These are phyloP conservation scores for Cnidoscolus chayamansa DNA, from an alignment of 441 rosid genomes.

Conservation along the genomic window DNA sequence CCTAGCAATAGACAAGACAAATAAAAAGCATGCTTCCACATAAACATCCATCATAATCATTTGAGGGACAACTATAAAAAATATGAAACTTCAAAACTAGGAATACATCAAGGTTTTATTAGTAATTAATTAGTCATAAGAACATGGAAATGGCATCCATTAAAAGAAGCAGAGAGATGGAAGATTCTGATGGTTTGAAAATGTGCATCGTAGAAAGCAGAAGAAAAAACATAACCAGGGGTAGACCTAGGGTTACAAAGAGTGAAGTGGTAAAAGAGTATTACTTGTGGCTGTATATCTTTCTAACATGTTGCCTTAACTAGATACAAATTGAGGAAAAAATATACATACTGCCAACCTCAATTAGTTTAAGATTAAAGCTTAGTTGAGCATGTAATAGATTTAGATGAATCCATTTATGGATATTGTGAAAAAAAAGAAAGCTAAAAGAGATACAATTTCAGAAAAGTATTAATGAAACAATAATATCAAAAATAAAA, in stretches of 20 bases:
- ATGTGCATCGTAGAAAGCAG: neutral
- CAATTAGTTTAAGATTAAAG: neutral
- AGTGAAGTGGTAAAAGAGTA: neutral
- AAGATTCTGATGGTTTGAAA: neutral
- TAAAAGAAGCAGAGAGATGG: neutral
- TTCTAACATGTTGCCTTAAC: neutral
- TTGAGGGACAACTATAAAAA: neutral
- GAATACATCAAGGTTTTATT: neutral
- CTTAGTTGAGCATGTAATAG: neutral
- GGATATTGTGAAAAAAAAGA: neutral
- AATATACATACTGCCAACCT: neutral
- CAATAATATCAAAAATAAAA: neutral
- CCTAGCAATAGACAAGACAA: slow-evolving; percentile 46
- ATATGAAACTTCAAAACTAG: neutral
- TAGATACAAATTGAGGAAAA: neutral
- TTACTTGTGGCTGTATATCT: neutral
- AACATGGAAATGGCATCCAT: neutral
- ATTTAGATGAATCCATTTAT: neutral
- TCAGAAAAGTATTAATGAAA: neutral
- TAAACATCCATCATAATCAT: slow-evolving; percentile 11
- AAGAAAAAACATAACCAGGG: neutral
- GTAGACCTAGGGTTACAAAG: neutral
- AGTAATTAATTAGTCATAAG: neutral
- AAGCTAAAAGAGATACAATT: neutral
- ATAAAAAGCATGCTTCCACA: slow-evolving; percentile 19